Conservation (phyloP, 2,329 filamentous ascomycete species). For the Colletotrichum brevisporum region DNA sequence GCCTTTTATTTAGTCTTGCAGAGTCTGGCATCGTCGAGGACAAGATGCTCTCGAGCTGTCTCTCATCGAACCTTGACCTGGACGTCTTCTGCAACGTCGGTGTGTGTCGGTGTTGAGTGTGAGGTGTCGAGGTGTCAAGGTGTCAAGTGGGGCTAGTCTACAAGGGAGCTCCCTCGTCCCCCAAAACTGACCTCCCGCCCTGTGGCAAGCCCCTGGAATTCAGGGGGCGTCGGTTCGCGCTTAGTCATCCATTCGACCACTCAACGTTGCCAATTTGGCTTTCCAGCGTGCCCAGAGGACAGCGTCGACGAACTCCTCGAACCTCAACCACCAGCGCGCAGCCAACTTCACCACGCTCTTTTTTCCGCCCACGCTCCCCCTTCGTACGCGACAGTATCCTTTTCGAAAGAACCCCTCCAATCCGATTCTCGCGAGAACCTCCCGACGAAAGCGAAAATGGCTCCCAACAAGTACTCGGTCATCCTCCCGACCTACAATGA, state of each 20-base stretch:
- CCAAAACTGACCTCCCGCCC: background rate
- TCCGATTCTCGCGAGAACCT: constrained; percentile 46
- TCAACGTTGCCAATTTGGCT: constrained; percentile 28
- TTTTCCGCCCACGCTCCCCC: constrained; percentile 42
- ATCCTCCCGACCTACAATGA: constrained; percentile 99
- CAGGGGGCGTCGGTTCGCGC: constrained; percentile 22
- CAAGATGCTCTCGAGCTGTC: no score
- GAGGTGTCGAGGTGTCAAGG: background rate
- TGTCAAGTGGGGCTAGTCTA: background rate
- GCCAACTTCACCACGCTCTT: constrained; percentile 47
- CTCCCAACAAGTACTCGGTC: constrained; percentile 89
- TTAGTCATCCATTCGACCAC: constrained; percentile 34
- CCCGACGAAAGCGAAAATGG: constrained; percentile 49
- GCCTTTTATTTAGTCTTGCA: no score
- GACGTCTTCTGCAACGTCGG: background rate
- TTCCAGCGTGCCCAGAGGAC: constrained; percentile 34
- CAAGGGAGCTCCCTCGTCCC: background rate
- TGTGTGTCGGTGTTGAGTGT: background rate
- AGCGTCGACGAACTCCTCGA: constrained; percentile 21
- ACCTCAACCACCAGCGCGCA: constrained; percentile 22
- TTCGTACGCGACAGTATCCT: background rate
- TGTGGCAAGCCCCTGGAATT: constrained; percentile 28
- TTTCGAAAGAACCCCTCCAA: background rate
- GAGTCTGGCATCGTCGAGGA: no score
- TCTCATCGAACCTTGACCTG: no score